Evolutionary conservation across 2,329 filamentous ascomycete genomes (phyloP).

Genomic region (Aplosporella prunicola): DNA sequence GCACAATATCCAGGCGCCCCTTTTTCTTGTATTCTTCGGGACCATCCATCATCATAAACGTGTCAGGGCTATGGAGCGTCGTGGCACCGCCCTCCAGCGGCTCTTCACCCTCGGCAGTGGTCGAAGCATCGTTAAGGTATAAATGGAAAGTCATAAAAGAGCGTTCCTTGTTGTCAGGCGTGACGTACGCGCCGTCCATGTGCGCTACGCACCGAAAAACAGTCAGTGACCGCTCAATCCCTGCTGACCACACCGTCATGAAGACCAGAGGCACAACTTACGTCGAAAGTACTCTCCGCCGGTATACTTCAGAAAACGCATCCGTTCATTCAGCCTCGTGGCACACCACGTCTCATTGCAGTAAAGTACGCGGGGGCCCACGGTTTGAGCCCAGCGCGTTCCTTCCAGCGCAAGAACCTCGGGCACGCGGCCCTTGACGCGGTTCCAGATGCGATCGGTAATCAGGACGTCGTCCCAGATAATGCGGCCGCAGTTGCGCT

Average conservation of each 20-base stretch:
- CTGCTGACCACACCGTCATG: no score
- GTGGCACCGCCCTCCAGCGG: constrained; percentile 46
- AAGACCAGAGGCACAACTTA: no score
- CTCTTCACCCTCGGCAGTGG: constrained; percentile 20
- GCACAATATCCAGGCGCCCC: constrained; percentile 35
- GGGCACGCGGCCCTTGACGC: constrained; percentile 40
- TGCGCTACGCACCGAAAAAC: constrained; percentile 41
- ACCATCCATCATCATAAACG: background rate
- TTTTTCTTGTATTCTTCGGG: constrained; percentile 16
- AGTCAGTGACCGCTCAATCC: background rate
- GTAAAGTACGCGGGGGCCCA: constrained; percentile 21
- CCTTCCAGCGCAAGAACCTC: constrained; percentile 34
- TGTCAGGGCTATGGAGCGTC: constrained; percentile 34
- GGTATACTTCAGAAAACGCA: constrained; percentile 67
- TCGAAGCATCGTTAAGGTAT: constrained; percentile 42
- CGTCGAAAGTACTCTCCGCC: constrained; percentile 62
- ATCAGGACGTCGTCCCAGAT: constrained; percentile 61
- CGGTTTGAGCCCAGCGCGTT: constrained; percentile 18
- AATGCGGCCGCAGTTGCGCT: constrained; percentile 64
- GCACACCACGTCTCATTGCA: constrained; percentile 35
- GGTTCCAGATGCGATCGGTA: constrained; percentile 52
- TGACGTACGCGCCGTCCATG: constrained; percentile 56
- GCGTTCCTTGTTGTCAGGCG: constrained; percentile 41
- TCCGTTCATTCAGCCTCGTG: constrained; percentile 56
- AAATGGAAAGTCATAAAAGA: constrained; percentile 48